These are phyloP conservation scores for Begonia masoniana DNA, from an alignment of 306 rosid genomes.

Conservation along the genomic window DNA sequence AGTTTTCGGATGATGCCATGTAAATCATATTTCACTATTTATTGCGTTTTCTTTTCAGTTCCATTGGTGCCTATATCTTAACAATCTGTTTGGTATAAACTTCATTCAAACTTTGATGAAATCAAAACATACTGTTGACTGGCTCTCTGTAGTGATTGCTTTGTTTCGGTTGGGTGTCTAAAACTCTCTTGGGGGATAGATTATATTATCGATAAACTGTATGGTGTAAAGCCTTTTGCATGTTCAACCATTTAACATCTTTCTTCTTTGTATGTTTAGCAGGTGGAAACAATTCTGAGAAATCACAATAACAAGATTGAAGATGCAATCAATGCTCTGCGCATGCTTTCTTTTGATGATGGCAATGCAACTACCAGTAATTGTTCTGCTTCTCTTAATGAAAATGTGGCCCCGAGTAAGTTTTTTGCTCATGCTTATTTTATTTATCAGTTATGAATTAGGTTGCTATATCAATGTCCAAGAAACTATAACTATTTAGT, in stretches of 20 bases:
- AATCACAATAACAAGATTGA: constrained; percentile 14
- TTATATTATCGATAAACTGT: no score
- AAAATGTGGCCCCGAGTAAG: constrained; percentile 16
- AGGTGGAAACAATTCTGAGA: constrained; percentile 15
- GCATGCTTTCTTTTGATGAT: constrained; percentile 7
- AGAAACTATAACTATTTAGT: no score
- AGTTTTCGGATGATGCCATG: no score
- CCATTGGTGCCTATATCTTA: no score
- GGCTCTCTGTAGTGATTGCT: no score
- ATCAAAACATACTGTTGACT: no score
- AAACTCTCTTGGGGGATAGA: no score
- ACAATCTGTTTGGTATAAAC: no score
- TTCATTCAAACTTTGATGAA: no score
- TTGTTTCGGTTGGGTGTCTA: no score
- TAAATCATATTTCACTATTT: no score
- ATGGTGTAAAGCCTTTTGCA: neutral
- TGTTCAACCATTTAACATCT: neutral
- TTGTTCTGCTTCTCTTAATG: constrained; percentile 6
- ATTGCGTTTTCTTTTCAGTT: no score
- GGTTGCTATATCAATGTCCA: neutral
- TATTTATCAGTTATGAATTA: neutral
- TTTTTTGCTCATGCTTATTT: neutral
- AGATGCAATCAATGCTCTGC: constrained; percentile 18
- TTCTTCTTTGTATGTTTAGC: constrained; percentile 9
- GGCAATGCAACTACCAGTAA: constrained; percentile 5